Percentiles rank a stretch among this genome's conserved stretches.
Evolutionary conservation across 306 rosid genomes (phyloP).

Genomic region (Acmispon strigosus): DNA sequence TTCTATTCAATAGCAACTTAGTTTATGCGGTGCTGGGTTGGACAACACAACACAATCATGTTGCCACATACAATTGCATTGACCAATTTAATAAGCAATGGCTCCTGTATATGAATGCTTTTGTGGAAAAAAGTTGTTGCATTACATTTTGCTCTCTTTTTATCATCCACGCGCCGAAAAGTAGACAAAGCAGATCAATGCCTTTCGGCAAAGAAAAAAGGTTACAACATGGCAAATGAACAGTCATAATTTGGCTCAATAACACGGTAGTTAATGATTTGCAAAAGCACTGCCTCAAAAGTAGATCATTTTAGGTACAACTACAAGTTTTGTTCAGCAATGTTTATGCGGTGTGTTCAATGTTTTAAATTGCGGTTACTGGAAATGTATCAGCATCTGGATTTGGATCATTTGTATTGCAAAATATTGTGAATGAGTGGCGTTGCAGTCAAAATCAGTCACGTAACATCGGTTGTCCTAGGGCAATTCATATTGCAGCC

Average conservation of each 20-base stretch:
- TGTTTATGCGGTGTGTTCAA: too few relatives aligned
- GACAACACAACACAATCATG: neutral
- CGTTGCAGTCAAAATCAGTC: too few relatives aligned
- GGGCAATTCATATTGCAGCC: too few relatives aligned
- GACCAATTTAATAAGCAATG: neutral
- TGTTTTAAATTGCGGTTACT: too few relatives aligned
- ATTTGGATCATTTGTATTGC: too few relatives aligned
- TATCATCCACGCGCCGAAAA: constrained; percentile 23
- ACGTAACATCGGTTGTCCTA: too few relatives aligned
- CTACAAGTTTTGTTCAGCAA: too few relatives aligned
- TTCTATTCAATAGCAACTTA: neutral
- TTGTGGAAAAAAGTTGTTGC: neutral
- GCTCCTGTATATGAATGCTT: neutral
- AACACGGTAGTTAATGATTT: neutral
- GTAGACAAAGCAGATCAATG: constrained; percentile 6
- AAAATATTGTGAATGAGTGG: too few relatives aligned
- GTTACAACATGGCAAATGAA: neutral
- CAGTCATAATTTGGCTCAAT: neutral
- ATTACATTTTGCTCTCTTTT: neutral
- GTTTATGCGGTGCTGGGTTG: neutral
- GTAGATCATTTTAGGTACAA: too few relatives aligned
- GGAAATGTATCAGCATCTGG: too few relatives aligned
- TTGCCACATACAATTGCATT: neutral
- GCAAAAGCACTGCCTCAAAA: too few relatives aligned
- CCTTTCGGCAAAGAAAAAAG: constrained; percentile 6